Percentiles rank a stretch among this genome's conserved stretches.
phyloP scores from a whole-genome alignment of 768 basidiomycete genomes.

The Tricholoma sp. region DNA sequence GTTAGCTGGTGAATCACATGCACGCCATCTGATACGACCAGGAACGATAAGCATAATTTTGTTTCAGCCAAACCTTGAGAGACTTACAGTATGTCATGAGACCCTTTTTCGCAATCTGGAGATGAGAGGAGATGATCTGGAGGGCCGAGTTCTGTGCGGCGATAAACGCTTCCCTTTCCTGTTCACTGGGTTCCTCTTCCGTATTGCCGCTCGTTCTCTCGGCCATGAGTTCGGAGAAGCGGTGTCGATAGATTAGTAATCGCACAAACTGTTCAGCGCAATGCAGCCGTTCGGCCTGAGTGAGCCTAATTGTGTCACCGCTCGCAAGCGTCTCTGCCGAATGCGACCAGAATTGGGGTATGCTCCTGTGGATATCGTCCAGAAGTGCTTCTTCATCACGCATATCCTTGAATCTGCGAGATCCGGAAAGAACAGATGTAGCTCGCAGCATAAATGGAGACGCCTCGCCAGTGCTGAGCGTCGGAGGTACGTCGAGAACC shows the following conservation, averaged over 20 bases:
- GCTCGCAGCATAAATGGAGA: conserved; percentile 79
- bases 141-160: conserved; percentile 74
- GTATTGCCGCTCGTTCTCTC: conserved; percentile 53
- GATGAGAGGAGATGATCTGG: conserved; percentile 76
- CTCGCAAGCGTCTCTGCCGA: conserved; percentile 74
- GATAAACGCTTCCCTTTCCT: conserved; percentile 75
- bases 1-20: conserved; percentile 95
- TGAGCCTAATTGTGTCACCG: conserved; percentile 84
- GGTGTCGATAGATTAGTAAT: conserved; percentile 85
- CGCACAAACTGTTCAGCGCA: conserved; percentile 86
- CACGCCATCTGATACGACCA: conserved; percentile 65
- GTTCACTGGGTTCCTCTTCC: conserved; percentile 55
- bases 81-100: conserved; percentile 92
- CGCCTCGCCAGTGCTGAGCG: conserved; percentile 53
- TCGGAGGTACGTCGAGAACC: conserved; percentile 77
- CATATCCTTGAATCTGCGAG: conserved; percentile 57
- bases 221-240: conserved; percentile 73
- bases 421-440: conserved; percentile 60
- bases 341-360: conserved; percentile 79
- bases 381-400: conserved; percentile 77
- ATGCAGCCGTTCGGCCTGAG: conserved; percentile 82
- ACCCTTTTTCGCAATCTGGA: conserved; percentile 82
- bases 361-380: conserved; percentile 69
- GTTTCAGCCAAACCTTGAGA: conserved; percentile 6
- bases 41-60: conserved; percentile 3